A percentile compares a stretch with the other conserved stretches of the same genome.
Evolutionary conservation across 208 protist species (phyloP).

Genomic region (Trypanosoma avium): DNA sequence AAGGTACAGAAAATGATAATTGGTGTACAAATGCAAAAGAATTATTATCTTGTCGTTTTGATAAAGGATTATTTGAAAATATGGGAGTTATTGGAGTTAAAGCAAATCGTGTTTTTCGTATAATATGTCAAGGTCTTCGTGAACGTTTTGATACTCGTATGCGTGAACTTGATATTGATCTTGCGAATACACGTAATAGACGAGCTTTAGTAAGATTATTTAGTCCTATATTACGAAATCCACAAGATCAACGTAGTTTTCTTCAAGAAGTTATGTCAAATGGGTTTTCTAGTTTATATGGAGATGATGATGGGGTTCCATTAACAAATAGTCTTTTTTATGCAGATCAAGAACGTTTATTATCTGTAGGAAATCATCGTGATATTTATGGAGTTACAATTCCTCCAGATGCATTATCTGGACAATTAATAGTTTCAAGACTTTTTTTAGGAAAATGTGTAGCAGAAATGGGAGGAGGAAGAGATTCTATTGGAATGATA

Average conservation of each 20-base stretch:
- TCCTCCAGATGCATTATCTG: constrained; percentile 30
- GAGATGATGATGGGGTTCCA: constrained; percentile 63
- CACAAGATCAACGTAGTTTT: constrained; percentile 39
- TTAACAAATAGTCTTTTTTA: constrained; percentile 89
- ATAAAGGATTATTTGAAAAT: constrained; percentile 40
- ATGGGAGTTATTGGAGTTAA: constrained; percentile 63
- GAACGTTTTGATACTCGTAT: constrained; percentile 84
- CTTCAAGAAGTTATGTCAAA: constrained; percentile 50
- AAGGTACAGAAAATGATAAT: constrained; percentile 50
- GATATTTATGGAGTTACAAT: constrained; percentile 32
- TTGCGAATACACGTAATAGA: constrained; percentile 63
- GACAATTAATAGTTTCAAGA: constrained; percentile 46
- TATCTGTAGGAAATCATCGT: constrained; percentile 15
- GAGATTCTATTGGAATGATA: constrained; percentile 28
- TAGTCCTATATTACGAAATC: constrained; percentile 35
- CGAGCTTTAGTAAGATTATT: constrained; percentile 86
- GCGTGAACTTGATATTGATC: constrained; percentile 68
- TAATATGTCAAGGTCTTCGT: constrained; percentile 78
- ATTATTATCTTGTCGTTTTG: constrained; percentile 70
- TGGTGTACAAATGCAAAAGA: constrained; percentile 69
- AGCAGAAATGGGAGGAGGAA: constrained; percentile 35
- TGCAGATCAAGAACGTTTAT: constrained; percentile 76
- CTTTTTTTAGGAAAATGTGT: constrained; percentile 68
- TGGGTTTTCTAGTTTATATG: constrained; percentile 27
- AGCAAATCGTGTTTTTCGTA: constrained; percentile 72